A percentile compares a stretch with the other conserved stretches of the same genome.
These are phyloP conservation scores for Colletotrichum euphorbiae DNA, from an alignment of 2,329 filamentous ascomycete species.

Conservation along the genomic window DNA sequence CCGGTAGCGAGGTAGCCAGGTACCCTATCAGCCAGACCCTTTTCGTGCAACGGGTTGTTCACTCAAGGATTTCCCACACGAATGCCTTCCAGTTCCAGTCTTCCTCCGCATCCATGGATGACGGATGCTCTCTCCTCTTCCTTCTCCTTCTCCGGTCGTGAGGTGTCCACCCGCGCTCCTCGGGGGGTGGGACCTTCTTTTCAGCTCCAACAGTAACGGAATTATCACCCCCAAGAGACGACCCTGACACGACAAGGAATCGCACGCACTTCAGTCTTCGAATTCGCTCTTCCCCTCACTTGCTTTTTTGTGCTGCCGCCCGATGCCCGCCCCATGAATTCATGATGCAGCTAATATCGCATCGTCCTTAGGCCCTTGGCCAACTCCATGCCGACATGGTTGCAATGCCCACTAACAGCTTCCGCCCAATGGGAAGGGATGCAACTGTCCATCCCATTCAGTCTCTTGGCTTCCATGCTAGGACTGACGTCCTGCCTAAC, in stretches of 20 bases:
- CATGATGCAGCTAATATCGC: conserved; percentile 6
- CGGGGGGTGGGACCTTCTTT: conserved; percentile 1
- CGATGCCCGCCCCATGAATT: conserved; percentile 6
- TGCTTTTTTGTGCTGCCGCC: conserved; percentile 9
- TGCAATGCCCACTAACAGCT: not conserved
- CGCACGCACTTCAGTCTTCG: too few relatives aligned
- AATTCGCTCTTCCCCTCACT: conserved; percentile 19
- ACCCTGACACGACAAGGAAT: not conserved
- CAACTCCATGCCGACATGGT: not conserved
- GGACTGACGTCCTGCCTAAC: conserved; percentile 9
- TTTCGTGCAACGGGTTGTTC: conserved; percentile 12
- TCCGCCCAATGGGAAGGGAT: conserved; percentile 4
- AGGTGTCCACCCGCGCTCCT: conserved; percentile 8
- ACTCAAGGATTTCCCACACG: conserved; percentile 12
- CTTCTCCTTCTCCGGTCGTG: conserved; percentile 1
- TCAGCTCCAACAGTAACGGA: conserved; percentile 18
- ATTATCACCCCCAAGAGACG: not conserved
- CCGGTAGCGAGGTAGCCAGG: too few relatives aligned
- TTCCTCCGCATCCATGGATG: conserved; percentile 8
- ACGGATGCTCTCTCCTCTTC: conserved; percentile 3
- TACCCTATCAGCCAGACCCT: conserved; percentile 26
- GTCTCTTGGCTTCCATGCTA: not conserved
- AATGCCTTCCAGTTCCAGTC: conserved; percentile 7
- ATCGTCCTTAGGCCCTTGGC: conserved; percentile 4
- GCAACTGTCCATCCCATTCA: not conserved